Conservation (phyloP, 225 moss, liverwort and hornwort species). For the Ulota crispa region DNA sequence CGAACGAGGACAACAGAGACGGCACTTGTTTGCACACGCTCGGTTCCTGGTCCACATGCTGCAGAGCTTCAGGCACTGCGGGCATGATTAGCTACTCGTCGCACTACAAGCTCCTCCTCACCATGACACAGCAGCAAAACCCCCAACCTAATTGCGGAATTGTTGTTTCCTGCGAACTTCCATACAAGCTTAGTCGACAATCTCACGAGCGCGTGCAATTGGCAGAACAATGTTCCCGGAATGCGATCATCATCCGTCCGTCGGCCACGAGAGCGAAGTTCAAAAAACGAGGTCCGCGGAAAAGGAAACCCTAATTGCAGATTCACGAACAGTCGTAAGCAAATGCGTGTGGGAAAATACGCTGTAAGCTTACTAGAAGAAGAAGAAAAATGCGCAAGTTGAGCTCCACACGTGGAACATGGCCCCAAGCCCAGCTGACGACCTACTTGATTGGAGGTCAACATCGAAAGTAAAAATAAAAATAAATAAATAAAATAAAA, state of each 20-base stretch:
- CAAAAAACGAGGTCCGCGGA: not conserved
- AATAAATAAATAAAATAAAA: too few relatives aligned
- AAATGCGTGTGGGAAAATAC: too few relatives aligned
- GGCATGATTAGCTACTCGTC: constrained; percentile 31
- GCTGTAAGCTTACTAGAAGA: too few relatives aligned
- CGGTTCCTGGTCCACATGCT: constrained; percentile 12
- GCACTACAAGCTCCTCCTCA: not conserved
- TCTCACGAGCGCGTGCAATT: not conserved
- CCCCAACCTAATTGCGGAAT: constrained; percentile 2
- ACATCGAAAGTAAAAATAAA: too few relatives aligned
- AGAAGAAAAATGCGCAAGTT: too few relatives aligned
- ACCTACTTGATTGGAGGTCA: too few relatives aligned
- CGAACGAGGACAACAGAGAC: constrained; percentile 70
- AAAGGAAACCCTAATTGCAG: constrained; percentile 21
- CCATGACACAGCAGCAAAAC: not conserved
- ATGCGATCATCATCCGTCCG: not conserved
- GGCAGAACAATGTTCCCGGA: not conserved
- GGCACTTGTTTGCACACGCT: constrained; percentile 57
- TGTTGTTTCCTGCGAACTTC: not conserved
- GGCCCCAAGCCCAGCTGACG: too few relatives aligned
- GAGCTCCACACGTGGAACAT: too few relatives aligned
- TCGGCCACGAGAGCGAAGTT: not conserved
- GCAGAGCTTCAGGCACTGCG: constrained; percentile 33
- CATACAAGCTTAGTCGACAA: not conserved
- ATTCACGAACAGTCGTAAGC: not conserved